phyloP scores from a whole-genome alignment of 1,284 basidiomycete species.

The Hemileia vastatrix region DNA sequence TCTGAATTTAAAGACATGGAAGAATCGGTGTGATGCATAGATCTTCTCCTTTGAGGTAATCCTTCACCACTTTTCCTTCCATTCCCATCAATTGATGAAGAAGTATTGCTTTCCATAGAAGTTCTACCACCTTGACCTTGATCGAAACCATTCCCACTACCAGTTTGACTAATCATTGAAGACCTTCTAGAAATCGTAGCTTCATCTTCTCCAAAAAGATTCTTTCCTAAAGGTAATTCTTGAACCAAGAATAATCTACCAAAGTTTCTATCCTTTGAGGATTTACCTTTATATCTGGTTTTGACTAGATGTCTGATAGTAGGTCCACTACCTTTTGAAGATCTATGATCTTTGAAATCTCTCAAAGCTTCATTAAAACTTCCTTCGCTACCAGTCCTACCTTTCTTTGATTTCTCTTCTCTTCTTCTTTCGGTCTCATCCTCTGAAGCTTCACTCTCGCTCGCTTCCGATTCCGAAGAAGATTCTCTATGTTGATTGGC shows the following conservation, averaged over 20 bases:
- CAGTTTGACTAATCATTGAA: conserved; percentile 14
- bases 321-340: background rate
- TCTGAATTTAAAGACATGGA: background rate
- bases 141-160: conserved; percentile 14
- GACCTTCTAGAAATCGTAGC: conserved; percentile 17
- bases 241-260: conserved; percentile 33
- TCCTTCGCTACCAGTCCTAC: no score
- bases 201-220: conserved; percentile 5
- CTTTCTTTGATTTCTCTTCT: no score
- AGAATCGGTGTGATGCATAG: background rate
- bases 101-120: conserved; percentile 14
- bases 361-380: no score
- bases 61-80: background rate
- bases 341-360: no score
- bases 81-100: background rate
- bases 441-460: no score
- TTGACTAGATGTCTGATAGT: conserved; percentile 4
- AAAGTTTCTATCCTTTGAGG: conserved; percentile 28
- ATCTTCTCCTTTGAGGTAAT: background rate
- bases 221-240: conserved; percentile 26
- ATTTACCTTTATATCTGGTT: conserved; percentile 27
- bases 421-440: no score
- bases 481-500: no score
- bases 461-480: no score
- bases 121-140: background rate